Conservation (phyloP, 129 eudicot genomes). For the Flaveria ramosissima region DNA sequence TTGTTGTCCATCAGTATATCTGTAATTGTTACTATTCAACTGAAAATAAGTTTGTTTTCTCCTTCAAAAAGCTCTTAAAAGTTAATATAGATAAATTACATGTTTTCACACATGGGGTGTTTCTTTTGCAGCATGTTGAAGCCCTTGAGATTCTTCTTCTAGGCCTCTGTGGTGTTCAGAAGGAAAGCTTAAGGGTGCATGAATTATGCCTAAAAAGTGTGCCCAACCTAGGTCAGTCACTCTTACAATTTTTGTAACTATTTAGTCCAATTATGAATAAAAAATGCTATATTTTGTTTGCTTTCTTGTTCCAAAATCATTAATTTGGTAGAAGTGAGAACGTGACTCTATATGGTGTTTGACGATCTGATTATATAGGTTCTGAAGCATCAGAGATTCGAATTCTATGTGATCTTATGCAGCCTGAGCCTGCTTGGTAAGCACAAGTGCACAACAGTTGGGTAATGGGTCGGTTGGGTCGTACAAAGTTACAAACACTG, state of each 20-base stretch:
- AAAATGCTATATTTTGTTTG: constrained; percentile 3
- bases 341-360: background rate
- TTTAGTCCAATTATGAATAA: background rate
- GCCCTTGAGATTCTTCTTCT: constrained; percentile 97
- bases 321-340: background rate
- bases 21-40: constrained; percentile 15
- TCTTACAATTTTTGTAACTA: background rate
- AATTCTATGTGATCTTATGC: constrained; percentile 88
- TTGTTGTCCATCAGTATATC: constrained; percentile 11
- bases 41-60: background rate
- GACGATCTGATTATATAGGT: constrained; percentile 43
- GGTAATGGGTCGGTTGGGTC: background rate
- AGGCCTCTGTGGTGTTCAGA: constrained; percentile 86
- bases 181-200: constrained; percentile 69
- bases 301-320: constrained; percentile 5
- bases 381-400: constrained; percentile 81
- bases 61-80: background rate
- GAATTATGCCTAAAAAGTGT: constrained; percentile 83
- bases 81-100: background rate
- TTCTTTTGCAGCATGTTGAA: constrained; percentile 80
- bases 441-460: constrained; percentile 16
- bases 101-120: background rate
- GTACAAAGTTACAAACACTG: background rate
- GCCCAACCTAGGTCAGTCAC: constrained; percentile 70
- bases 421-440: constrained; percentile 94